Base-by-base conservation (phyloP, 768 basidiomycete species). In the Hygrophoropsis aurantiaca region DNA sequence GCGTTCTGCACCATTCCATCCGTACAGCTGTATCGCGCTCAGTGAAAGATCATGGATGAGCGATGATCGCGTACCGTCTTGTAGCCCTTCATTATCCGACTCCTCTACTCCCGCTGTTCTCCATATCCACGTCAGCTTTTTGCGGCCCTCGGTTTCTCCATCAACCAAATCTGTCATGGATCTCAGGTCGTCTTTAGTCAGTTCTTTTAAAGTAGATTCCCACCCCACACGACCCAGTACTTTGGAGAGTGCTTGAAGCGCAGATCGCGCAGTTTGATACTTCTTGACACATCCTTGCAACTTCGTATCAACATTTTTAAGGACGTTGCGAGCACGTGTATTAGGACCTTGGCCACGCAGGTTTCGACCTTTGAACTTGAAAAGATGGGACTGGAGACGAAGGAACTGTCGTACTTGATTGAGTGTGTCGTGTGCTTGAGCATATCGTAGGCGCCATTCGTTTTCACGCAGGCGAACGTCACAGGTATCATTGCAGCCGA, bases 1-100 rank as follows among this genome's bases (percentile, higher is more conserved):
- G 42, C 0, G 57, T 50, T 40, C 62, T 66, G 33, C 63, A 66
- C 64, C 65, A 67, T 44, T 64, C 60, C 26, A 69, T 53, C 0
- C 54, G 58, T 16, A 68, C 52, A 1, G 49, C 66, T 60, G 41
- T 13, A 13, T 15, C 15, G 18, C 15, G 34, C 15, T 35, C 18
- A 15, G 18, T 13, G 18, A 13, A 15, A 35, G 15, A 15, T 13
- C 18, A 13, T 15, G 34, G 15, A 18, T 18, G 18, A 23, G 24
- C 38, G n/a, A 39, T 39, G 3, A 35, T 15, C 15, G 18, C 34
- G 15, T 35, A 40, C 39, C 19, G 11, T 40, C 39, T 25, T 23
- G 4, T 15, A 23, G 21, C 9, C 39, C 39, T 13, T 16, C 19
- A 21, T 40, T 16, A 5, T 16, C 2, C 21, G 4, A 15, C 16